Percentiles rank a stretch among this genome's conserved stretches.
phyloP scores from a whole-genome alignment of 2,329 filamentous ascomycete species.

The Teratosphaeria gauchensis region DNA sequence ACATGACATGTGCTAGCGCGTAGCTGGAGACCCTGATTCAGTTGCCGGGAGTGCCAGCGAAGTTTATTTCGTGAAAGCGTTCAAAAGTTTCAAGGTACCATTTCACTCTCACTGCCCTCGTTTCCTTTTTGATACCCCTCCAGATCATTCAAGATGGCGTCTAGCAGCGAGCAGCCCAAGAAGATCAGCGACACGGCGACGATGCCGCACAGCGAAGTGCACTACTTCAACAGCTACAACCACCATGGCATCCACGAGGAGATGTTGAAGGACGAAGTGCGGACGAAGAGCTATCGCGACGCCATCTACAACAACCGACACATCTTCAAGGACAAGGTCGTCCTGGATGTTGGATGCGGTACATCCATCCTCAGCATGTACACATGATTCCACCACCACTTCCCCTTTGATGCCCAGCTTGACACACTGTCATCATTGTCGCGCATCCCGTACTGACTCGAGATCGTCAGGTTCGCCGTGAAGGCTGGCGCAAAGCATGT shows the following conservation, averaged over 20 bases:
- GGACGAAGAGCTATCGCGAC: conserved; percentile 93
- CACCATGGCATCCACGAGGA: conserved; percentile 98
- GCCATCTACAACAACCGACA: conserved; percentile 96
- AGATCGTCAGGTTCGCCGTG: conserved; percentile 70
- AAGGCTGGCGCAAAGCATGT: conserved; percentile 96
- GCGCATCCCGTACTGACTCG: background rate
- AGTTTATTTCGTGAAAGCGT: background rate
- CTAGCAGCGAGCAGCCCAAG: conserved; percentile 3
- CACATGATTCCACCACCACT: conserved; percentile 2
- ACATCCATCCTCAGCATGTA: conserved; percentile 98
- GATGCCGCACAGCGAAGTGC: conserved; percentile 91
- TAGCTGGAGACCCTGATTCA: background rate
- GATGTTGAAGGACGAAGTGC: conserved; percentile 99
- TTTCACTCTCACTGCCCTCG: background rate
- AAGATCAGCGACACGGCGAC: conserved; percentile 40
- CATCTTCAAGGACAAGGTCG: conserved; percentile 81
- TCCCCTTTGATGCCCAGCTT: background rate
- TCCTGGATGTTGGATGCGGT: conserved; percentile 94
- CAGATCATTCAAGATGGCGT: background rate
- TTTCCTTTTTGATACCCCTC: background rate
- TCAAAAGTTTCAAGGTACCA: background rate
- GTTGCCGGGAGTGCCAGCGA: background rate
- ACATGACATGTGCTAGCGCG: background rate
- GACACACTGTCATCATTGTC: background rate
- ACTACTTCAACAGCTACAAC: conserved; percentile 99